Conservation (phyloP, 2,329 filamentous ascomycete genomes). For the Lizonia empirigonia region DNA sequence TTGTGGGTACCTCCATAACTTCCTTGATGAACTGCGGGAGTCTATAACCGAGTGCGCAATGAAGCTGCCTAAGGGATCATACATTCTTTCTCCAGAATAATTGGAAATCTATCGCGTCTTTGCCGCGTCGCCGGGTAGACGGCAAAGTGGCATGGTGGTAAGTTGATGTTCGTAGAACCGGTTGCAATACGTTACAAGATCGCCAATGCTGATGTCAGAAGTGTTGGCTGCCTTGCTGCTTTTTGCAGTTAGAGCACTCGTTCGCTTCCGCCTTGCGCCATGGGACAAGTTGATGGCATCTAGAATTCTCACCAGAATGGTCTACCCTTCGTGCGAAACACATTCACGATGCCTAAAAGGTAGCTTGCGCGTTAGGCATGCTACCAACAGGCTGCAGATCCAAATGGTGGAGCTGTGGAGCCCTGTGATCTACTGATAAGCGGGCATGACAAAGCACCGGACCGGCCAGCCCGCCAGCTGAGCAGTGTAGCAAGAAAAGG, state of each 20-base stretch:
- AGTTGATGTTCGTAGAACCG: background rate
- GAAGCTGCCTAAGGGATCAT: too few species aligned
- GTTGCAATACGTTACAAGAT: too few species aligned
- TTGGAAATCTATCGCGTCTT: too few species aligned
- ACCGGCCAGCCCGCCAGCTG: conserved; percentile 5
- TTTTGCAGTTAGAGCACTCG: background rate
- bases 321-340: background rate
- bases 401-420: conserved; percentile 8
- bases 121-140: too few species aligned
- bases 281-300: background rate
- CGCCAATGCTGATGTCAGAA: background rate
- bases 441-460: background rate
- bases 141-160: background rate
- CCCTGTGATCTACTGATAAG: conserved; percentile 4
- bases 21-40: too few species aligned
- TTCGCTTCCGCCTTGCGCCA: background rate
- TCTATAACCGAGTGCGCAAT: too few species aligned
- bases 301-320: background rate
- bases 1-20: too few species aligned
- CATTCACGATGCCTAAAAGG: background rate
- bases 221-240: background rate
- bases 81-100: too few species aligned
- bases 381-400: background rate
- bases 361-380: conserved; percentile 1
- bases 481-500: conserved; percentile 9